Evolutionary conservation across 2,329 filamentous ascomycete species (phyloP).

Genomic region (Alternaria viburni): DNA sequence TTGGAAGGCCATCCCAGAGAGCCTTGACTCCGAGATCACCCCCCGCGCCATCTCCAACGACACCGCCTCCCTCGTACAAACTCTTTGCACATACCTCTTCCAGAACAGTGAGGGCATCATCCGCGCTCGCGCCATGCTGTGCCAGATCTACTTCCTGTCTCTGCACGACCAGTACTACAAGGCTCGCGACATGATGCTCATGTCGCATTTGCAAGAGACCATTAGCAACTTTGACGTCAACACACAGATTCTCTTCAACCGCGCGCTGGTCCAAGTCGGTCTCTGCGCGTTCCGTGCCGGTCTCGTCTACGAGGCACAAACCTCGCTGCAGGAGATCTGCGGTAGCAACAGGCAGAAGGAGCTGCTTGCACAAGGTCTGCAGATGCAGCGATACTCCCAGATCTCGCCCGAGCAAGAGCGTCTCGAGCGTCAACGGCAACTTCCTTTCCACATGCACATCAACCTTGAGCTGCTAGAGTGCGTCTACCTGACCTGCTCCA

Average conservation of each 20-base stretch:
- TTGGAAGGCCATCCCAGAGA: conserved; percentile 78
- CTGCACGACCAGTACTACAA: conserved; percentile 98
- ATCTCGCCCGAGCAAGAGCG: conserved; percentile 98
- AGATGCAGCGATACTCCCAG: conserved; percentile 95
- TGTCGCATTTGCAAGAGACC: conserved; percentile 98
- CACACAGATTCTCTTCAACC: conserved; percentile 98
- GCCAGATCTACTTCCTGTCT: conserved; percentile 97
- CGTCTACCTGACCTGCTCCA: conserved; percentile 97
- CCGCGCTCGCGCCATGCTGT: conserved; percentile 94
- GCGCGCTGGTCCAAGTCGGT: conserved; percentile 95
- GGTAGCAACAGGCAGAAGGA: conserved; percentile 98
- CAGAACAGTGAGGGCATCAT: conserved; percentile 94
- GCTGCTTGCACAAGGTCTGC: conserved; percentile 94
- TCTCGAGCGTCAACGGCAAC: conserved; percentile 93
- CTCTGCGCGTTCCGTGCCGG: conserved; percentile 98
- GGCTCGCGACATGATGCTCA: conserved; percentile 98
- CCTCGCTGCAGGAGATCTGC: conserved; percentile 96
- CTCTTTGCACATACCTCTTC: conserved; percentile 95
- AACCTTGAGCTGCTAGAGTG: conserved; percentile 98
- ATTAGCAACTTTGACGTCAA: conserved; percentile 96
- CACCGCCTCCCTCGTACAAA: conserved; percentile 77
- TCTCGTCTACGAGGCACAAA: conserved; percentile 96
- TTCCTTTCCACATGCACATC: conserved; percentile 99
- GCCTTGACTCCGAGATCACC: conserved; percentile 80
- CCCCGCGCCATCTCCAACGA: conserved; percentile 72